These are phyloP conservation scores for Cnidoscolus chayamansa DNA, from an alignment of 441 rosid species.

Conservation along the genomic window DNA sequence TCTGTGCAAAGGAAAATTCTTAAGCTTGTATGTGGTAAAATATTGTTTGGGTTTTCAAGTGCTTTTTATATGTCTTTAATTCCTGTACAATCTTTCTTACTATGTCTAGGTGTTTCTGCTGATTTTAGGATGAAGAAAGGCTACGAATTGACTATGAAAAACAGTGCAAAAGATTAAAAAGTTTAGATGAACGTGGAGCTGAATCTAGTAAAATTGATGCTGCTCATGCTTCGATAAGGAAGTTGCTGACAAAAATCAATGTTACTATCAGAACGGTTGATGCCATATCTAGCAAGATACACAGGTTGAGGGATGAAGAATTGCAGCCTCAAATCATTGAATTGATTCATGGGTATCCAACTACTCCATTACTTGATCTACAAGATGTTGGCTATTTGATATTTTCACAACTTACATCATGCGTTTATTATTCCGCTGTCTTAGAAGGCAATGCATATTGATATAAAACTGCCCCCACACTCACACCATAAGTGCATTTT, in stretches of 20 bases:
- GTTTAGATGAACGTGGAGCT: slow-evolving; percentile 67
- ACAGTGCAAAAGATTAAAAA: slow-evolving; percentile 58
- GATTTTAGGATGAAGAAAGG: slow-evolving; percentile 76
- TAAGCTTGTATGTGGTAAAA: neutral
- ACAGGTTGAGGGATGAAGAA: slow-evolving; percentile 81
- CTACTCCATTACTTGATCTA: slow-evolving; percentile 1
- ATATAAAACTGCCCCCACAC: neutral
- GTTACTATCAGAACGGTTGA: slow-evolving; percentile 64
- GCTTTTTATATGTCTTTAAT: slow-evolving; percentile 14
- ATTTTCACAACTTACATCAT: neutral
- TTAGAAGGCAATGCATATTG: neutral
- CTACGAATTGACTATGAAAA: slow-evolving; percentile 68
- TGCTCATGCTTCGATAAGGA: slow-evolving; percentile 59
- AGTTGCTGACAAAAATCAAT: slow-evolving; percentile 64
- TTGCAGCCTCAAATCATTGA: slow-evolving; percentile 70
- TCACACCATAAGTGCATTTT: neutral
- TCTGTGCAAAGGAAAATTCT: neutral
- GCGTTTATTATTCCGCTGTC: neutral
- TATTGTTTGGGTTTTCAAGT: slow-evolving; percentile 10
- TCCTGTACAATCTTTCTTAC: slow-evolving; percentile 28
- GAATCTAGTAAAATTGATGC: slow-evolving; percentile 79
- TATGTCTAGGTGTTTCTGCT: slow-evolving; percentile 28
- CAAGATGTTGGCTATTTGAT: neutral
- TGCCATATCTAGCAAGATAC: slow-evolving; percentile 70
- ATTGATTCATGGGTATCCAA: slow-evolving; percentile 62